A percentile compares a stretch with the other conserved stretches of the same genome.
These are phyloP conservation scores for Glaciozyma antarctica DNA, from an alignment of 768 basidiomycete species.

Conservation along the genomic window DNA sequence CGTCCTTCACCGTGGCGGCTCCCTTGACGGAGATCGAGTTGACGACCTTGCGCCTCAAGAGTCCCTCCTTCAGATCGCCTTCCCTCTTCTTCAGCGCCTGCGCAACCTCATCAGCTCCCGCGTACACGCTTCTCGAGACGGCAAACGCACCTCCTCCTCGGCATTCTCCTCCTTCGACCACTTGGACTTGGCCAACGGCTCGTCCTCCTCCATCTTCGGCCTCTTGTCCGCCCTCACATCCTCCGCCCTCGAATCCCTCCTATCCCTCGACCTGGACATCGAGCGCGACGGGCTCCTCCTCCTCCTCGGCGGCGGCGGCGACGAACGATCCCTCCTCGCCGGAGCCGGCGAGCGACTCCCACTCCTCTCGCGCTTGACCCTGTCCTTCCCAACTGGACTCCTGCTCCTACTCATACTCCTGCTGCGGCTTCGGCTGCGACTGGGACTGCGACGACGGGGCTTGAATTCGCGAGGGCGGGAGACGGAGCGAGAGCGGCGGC, in stretches of 20 bases:
- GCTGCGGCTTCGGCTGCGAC: background rate
- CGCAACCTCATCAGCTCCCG: too few species aligned
- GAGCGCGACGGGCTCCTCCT: conserved; percentile 1
- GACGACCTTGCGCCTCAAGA: conserved; percentile 22
- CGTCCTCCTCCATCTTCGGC: background rate
- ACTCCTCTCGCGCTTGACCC: too few species aligned
- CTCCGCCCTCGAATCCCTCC: too few species aligned
- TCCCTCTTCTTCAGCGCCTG: conserved; percentile 11
- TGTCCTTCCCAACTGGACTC: too few species aligned
- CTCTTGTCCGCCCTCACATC: background rate
- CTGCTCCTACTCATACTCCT: background rate
- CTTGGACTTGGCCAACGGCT: background rate
- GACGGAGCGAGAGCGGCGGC: background rate
- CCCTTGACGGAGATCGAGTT: background rate
- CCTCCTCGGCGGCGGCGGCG: background rate
- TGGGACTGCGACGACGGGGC: background rate
- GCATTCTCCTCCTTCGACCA: background rate
- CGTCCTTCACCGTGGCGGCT: background rate
- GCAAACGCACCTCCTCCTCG: conserved; percentile 6
- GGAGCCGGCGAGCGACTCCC: conserved; percentile 1
- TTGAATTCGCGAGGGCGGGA: too few species aligned
- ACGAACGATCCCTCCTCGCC: background rate
- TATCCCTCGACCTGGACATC: background rate
- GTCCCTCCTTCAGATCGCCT: conserved; percentile 19
- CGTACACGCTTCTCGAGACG: too few species aligned